Percentiles rank a stretch among this genome's conserved stretches.
Evolutionary conservation across 208 protist species (phyloP).

Genomic region (Acanthamoeba quina): DNA sequence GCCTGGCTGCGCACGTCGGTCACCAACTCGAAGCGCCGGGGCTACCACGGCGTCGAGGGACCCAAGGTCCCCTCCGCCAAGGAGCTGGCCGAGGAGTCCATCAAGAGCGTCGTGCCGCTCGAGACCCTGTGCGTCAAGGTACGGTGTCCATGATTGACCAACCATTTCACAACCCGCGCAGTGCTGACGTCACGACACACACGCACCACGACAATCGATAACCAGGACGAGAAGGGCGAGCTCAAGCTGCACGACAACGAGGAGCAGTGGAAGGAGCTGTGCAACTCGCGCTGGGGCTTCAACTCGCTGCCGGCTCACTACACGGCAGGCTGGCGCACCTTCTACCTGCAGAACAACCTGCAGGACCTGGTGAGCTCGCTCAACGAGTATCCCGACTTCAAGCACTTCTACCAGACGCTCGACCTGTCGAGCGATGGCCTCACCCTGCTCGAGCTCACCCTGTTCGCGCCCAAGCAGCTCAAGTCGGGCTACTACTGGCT

Average conservation of each 20-base stretch:
- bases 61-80: slow-evolving; percentile 54
- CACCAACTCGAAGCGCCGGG: slow-evolving; percentile 57
- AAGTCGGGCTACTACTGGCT: slow-evolving; percentile 67
- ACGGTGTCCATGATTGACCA: neutral
- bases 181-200: neutral
- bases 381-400: slow-evolving; percentile 64
- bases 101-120: slow-evolving; percentile 66
- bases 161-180: no score
- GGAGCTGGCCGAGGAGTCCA: slow-evolving; percentile 60
- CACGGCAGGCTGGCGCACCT: neutral
- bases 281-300: slow-evolving; percentile 62
- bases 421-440: slow-evolving; percentile 22
- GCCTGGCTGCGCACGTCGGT: slow-evolving; percentile 47
- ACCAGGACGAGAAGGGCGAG: neutral
- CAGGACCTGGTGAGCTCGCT: slow-evolving; percentile 72
- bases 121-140: slow-evolving; percentile 65
- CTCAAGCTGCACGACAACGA: slow-evolving; percentile 56
- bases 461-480: slow-evolving; percentile 61
- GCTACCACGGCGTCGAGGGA: slow-evolving; percentile 65
- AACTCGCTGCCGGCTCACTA: slow-evolving; percentile 57
- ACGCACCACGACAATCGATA: neutral
- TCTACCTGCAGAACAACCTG: slow-evolving; percentile 75
- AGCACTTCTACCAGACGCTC: slow-evolving; percentile 56
- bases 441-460: slow-evolving; percentile 36
- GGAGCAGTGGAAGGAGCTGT: slow-evolving; percentile 70